Evolutionary conservation across 768 basidiomycete species (phyloP), one percentile per base, ranked within the genome.

Genomic region (Cyclocybe aegerita): DNA sequence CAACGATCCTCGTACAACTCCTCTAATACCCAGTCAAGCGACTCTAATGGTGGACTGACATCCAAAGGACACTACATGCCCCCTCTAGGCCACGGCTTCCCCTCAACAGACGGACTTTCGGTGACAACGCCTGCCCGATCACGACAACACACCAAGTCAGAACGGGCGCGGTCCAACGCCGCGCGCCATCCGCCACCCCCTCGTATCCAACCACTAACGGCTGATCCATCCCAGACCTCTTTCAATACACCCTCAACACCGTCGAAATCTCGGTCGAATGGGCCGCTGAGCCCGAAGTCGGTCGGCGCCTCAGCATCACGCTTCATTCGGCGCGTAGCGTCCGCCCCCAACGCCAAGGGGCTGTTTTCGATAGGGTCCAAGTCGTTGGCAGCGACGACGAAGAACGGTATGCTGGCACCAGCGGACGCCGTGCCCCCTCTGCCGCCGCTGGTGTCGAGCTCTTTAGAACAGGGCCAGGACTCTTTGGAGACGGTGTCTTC

Each of bases 331-430:
- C 86, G 96, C 43, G 96, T 98, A 41, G 93, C 95, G 3, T 97
- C 93, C 7, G 95, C 97, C 2, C 96, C 96, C 2, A 99, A 98
- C 64, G 88, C 94, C 32, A 98, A 98, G 66, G 89, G 87, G 29
- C 76, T 99, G 30, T 93, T 98, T 66, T 74, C 76, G 35, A 70
- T 82, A 39, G 71, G 79, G 48, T 76, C 82, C 38, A 79, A 83
- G 17, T 79, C 81, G 14, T 61, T 78, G 3, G 74, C 79, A 30
- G 45, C 58, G 33, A 82, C 81, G 1, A 86, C 85, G 29, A 88
- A 82, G 73, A 90, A 91, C 60, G 89, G 90, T 10, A 70, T 93
- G 38, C 74, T 93, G 36, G 83, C 92, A 10, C 89, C 90, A 3
- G 79, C 79, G 7, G 81, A 86, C 41, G 59, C 73, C 23, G 68